phyloP scores from a whole-genome alignment of 306 rosid genomes.

The Castanospermum australe region DNA sequence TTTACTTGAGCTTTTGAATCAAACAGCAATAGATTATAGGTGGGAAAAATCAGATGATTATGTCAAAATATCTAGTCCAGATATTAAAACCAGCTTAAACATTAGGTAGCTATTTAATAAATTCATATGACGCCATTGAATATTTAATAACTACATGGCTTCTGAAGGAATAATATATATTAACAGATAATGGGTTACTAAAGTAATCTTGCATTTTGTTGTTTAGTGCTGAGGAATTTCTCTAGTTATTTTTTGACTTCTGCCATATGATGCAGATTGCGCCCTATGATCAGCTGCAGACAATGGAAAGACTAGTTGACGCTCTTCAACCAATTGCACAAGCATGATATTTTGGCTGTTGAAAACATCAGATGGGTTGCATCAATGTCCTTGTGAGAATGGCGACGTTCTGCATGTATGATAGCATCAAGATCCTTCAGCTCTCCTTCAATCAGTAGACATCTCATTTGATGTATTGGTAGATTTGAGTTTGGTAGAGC shows the following conservation, averaged over 20 bases:
- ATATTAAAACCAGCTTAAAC: neutral
- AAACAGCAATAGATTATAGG: neutral
- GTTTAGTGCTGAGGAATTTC: neutral
- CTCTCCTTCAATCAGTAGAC: neutral
- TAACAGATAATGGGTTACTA: neutral
- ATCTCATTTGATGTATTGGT: neutral
- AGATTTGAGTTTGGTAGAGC: neutral
- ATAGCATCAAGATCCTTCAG: neutral
- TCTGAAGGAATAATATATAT: neutral
- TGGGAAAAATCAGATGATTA: neutral
- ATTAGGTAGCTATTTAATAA: neutral
- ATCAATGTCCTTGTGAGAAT: neutral
- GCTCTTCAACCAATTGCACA: constrained; percentile 38
- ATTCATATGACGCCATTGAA: neutral
- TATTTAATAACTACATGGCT: neutral
- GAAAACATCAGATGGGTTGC: neutral
- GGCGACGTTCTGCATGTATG: neutral
- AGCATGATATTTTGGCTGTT: constrained; percentile 27
- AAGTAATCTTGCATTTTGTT: neutral
- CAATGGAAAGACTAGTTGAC: constrained; percentile 63
- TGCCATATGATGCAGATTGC: constrained; percentile 53
- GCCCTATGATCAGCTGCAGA: constrained; percentile 71
- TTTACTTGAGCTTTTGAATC: neutral
- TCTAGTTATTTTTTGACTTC: neutral
- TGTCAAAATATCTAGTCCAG: neutral